Conservation (phyloP, 192 early-diverging fungal genomes). For the Chytriomyces hyalinus region DNA sequence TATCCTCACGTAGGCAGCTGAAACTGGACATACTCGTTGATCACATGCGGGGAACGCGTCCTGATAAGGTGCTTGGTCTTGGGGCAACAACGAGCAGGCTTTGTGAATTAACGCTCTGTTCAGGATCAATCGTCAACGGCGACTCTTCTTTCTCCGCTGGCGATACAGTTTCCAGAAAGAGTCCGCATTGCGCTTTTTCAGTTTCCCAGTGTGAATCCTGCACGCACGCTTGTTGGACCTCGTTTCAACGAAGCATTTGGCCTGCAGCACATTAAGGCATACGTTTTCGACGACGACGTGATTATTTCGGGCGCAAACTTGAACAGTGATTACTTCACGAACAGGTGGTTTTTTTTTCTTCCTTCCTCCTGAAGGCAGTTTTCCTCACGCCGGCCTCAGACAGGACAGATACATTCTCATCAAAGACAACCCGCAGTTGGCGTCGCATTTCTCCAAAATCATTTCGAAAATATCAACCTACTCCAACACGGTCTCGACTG, state of each 20-base stretch:
- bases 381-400: background rate
- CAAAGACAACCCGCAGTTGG: conserved; percentile 54
- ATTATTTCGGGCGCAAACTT: conserved; percentile 91
- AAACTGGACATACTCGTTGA: conserved; percentile 84
- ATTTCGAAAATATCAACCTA: conserved; percentile 65
- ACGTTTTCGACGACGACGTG: conserved; percentile 84
- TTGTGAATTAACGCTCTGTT: conserved; percentile 36
- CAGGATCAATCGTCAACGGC: conserved; percentile 67
- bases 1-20: conserved; percentile 55
- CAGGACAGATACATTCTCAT: conserved; percentile 94
- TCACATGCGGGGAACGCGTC: conserved; percentile 78
- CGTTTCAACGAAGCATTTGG: conserved; percentile 94
- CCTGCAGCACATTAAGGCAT: conserved; percentile 93
- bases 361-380: background rate
- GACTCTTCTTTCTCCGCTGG: conserved; percentile 66
- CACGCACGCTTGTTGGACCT: conserved; percentile 47
- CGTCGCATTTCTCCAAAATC: conserved; percentile 75
- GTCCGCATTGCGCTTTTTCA: conserved; percentile 82
- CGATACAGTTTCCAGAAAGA: conserved; percentile 67
- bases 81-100: too few relatives aligned
- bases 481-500: conserved; percentile 23
- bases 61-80: too few relatives aligned
- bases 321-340: conserved; percentile 91
- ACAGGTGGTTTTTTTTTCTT: conserved; percentile 53
- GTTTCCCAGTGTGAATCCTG: conserved; percentile 73